Base-by-base conservation (phyloP, 2,329 filamentous ascomycete genomes). In the Didymella pinodella region DNA sequence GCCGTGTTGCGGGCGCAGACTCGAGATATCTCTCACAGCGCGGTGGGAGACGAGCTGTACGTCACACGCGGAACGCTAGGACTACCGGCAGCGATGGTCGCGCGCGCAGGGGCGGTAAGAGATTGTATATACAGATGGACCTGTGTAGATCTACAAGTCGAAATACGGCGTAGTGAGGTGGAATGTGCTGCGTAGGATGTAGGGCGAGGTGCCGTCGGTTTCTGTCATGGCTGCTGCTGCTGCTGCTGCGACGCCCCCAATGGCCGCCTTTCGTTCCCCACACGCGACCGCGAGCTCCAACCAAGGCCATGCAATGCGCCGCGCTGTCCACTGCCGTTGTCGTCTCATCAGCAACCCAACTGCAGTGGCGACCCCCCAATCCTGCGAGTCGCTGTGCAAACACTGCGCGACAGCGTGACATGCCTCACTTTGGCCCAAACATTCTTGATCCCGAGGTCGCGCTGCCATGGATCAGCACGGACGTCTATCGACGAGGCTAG, bases 401-500 rank as follows among this genome's bases (percentile, higher is more conserved):
- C 14, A 25, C 34, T 38, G 7, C 22, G 22, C 25, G 20, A 31
- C 28, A 41, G 38, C 11, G 45, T 38, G 43, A 49, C 22, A 36
- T 25, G 41, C 40, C 54, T 53, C 44, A 4, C 46, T 48, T 31
- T 20, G 4, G 29, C 28, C 12, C 34, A 20, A 45, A 14, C 31
- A 32, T 32, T 1, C 3, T 32, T 11, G 7, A 16, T 32, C 31
- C 31, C 31, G 31, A 32, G 31, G 31, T 32, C 41, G 6, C 12
- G 41, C 41, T 44, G 25, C 41, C 28, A 8, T 16, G 14, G 38
- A 18, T 14, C 22, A 61, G 64, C 65, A 67, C 66, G 53, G 66
- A 67, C 65, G 25, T 28, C 11, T 3, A 12, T 20, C 14, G 40
- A 43, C 41, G 41, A 47, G 14, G 49, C 48, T 54, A 44, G 14